Evolutionary conservation across 257 asterid species (phyloP).

Genomic region (Thymus quinquecostatus): DNA sequence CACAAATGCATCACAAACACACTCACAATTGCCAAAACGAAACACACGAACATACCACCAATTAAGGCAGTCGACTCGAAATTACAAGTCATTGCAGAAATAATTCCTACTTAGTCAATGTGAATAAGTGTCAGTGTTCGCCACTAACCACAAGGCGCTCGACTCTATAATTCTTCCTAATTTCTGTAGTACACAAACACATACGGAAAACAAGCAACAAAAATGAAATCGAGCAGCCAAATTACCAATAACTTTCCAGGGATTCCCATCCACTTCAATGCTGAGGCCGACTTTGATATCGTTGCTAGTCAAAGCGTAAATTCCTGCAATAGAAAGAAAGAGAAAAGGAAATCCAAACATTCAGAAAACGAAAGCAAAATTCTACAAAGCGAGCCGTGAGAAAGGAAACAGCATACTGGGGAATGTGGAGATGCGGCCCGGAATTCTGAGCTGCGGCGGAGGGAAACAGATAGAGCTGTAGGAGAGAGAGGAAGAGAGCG

Average conservation of each 20-base stretch:
- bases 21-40: not conserved
- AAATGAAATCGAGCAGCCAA: not conserved
- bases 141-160: not conserved
- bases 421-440: slow-evolving; percentile 47
- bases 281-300: slow-evolving; percentile 91
- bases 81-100: not conserved
- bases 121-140: not conserved
- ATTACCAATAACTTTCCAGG: slow-evolving; percentile 89
- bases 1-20: slow-evolving; percentile 18
- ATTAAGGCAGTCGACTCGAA: too few relatives aligned
- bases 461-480: slow-evolving; percentile 37
- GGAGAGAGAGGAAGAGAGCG: slow-evolving; percentile 46
- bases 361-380: not conserved
- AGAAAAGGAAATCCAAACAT: not conserved
- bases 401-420: slow-evolving; percentile 50
- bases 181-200: not conserved
- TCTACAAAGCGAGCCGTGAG: not conserved
- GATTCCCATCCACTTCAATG: slow-evolving; percentile 90
- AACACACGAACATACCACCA: not conserved
- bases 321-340: slow-evolving; percentile 38
- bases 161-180: not conserved
- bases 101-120: not conserved
- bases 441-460: slow-evolving; percentile 40
- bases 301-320: slow-evolving; percentile 81
- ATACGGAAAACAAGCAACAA: not conserved